Percentiles rank a stretch among this genome's conserved stretches.
Evolutionary conservation across 768 basidiomycete genomes (phyloP).

Genomic region (Kwoniella pini): DNA sequence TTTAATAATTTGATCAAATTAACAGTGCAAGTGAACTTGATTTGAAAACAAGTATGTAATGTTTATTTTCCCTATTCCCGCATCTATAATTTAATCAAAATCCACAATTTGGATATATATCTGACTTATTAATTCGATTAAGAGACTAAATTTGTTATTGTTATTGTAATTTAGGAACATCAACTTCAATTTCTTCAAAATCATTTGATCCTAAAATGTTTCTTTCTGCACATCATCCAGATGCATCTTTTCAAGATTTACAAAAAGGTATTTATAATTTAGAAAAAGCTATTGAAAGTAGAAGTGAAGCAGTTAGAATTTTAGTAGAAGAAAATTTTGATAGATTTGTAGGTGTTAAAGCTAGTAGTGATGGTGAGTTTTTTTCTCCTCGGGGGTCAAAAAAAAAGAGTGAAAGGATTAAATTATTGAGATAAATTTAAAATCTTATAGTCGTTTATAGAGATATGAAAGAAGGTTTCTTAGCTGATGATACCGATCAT

Average conservation of each 20-base stretch:
- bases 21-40: constrained; percentile 71
- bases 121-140: no score
- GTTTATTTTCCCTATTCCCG: neutral
- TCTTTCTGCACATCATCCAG: constrained; percentile 85
- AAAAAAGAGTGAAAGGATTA: no score
- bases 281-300: constrained; percentile 76
- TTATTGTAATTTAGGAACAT: constrained; percentile 63
- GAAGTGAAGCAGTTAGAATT: constrained; percentile 90
- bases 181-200: constrained; percentile 84
- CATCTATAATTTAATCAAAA: no score
- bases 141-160: neutral
- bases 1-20: no score
- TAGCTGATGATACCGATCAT: constrained; percentile 74
- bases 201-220: constrained; percentile 95
- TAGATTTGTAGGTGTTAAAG: constrained; percentile 94
- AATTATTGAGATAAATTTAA: no score
- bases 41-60: constrained; percentile 57
- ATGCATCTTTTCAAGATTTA: constrained; percentile 91
- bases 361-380: constrained; percentile 81
- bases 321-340: constrained; percentile 98
- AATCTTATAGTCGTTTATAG: constrained; percentile 70
- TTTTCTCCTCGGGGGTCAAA: no score
- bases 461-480: constrained; percentile 88
- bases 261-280: constrained; percentile 73
- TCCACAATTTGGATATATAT: no score